Evolutionary conservation across 139 green algal species (phyloP).

Genomic region (Micractinium conductrix): DNA sequence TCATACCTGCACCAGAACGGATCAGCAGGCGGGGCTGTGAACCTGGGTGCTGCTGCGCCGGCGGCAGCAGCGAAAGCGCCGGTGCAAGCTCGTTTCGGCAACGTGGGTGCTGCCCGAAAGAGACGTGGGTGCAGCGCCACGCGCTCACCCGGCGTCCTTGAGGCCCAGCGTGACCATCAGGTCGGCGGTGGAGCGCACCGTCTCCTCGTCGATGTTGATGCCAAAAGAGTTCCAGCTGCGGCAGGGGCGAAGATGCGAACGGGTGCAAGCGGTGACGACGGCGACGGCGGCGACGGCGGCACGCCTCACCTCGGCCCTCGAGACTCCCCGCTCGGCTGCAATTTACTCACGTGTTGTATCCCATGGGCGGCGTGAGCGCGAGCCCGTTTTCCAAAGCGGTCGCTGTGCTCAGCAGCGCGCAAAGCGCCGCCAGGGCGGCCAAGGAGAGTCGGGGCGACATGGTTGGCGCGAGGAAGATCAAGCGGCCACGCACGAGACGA

Average conservation of each 20-base stretch:
- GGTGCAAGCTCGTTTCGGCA: too few relatives aligned
- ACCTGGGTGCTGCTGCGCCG: neutral
- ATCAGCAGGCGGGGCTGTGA: too few relatives aligned
- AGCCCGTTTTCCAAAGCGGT: conserved; percentile 4
- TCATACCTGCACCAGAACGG: neutral
- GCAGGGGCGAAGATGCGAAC: too few relatives aligned
- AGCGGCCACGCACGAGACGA: too few relatives aligned
- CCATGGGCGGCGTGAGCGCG: neutral
- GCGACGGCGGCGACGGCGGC: neutral
- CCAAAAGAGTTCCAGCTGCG: conserved; percentile 54
- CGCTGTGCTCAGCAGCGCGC: neutral
- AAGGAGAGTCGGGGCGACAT: too few relatives aligned
- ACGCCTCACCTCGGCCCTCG: neutral
- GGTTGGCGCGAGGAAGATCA: neutral
- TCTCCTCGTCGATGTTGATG: conserved; percentile 47
- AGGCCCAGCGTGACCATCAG: conserved; percentile 45
- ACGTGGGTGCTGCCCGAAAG: neutral
- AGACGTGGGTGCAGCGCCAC: too few relatives aligned
- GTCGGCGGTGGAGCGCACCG: conserved; percentile 48
- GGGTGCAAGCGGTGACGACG: neutral
- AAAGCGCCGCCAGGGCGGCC: neutral
- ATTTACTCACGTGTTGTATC: conserved; percentile 16
- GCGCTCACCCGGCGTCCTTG: conserved; percentile 39
- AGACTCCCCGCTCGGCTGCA: neutral
- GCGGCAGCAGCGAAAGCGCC: too few relatives aligned